These are phyloP conservation scores for Calonectria pteridis DNA, from an alignment of 2,329 filamentous ascomycete species.

Conservation along the genomic window DNA sequence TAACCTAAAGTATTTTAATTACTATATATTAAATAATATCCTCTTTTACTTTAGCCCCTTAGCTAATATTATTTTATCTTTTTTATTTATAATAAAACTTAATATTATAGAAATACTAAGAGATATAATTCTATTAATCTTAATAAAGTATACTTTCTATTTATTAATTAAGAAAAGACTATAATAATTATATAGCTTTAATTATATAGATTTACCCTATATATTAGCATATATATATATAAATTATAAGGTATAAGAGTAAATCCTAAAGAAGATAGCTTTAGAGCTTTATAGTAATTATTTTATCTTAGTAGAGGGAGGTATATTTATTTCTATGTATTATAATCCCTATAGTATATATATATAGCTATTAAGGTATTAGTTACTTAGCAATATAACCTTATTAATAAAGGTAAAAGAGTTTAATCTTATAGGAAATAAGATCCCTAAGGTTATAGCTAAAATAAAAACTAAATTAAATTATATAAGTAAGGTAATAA, in stretches of 20 bases:
- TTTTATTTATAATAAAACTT: background rate
- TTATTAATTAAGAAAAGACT: background rate
- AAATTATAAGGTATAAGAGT: constrained; percentile 6
- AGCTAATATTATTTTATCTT: background rate
- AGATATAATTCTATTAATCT: background rate
- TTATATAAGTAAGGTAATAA: no score
- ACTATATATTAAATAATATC: background rate
- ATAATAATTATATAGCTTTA: constrained; percentile 1
- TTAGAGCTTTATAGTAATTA: background rate
- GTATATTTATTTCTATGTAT: background rate
- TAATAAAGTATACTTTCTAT: background rate
- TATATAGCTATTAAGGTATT: background rate
- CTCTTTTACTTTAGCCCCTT: background rate
- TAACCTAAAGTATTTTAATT: background rate
- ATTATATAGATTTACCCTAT: background rate
- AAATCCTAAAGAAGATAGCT: background rate
- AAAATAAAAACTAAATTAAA: no score
- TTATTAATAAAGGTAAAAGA: background rate
- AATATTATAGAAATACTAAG: background rate
- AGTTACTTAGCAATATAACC: background rate
- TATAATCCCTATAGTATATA: constrained; percentile 5
- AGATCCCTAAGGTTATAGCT: no score
- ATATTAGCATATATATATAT: background rate
- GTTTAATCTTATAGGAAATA: no score
- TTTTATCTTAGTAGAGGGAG: no score